Base-by-base conservation (phyloP, 352 stramenopile species). In the Globisporangium carolinianum region DNA sequence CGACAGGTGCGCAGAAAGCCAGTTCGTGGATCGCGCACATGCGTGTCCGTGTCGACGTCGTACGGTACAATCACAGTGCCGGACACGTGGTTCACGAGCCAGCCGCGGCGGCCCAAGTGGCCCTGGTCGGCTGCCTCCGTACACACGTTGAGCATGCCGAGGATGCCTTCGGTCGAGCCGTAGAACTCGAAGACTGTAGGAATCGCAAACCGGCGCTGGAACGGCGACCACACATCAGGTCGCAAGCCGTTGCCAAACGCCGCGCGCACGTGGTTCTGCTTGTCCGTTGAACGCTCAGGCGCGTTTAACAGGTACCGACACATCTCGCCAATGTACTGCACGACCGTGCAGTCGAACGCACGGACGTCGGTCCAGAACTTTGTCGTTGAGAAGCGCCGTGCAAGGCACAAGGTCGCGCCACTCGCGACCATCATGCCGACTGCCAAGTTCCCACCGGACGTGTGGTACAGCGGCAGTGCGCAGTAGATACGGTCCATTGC, bases 291-390 rank as follows among this genome's bases (percentile, higher is more conserved):
- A 38, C 64, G 67, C 0, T 69, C 55, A 4, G 82, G 69, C 15
- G 78, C 69, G 52, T 82, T 81, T 49, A 92, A 62, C 18, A 97
- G 65, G 68, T 96, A 97, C 4, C 87, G 71, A 62, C 83, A 95
- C 69, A 97, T 90, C 47, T 97, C 88, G 18, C 88, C 89, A 64
- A 97, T 97, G 62, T 97, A 97, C 62, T 97, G 89, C 15, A 94
- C 66, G 32, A 96, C 66, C 1, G 88, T 96, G 54, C 63, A 76
- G 49, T 91, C 66, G 46, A 86, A 80, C 15, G 61, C 54, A 15
- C 75, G 66, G 17, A 89, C 80, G 76, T 96, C 85, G 24, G 78
- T 60, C 81, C 83, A 94, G 51, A 91, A 95, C 38, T 74, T 72
- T 15, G 66, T 73, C 14, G 75, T 82, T 14, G 83, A 94, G 68